Conservation (phyloP, 73 alveolate species). For the Paramecium tetraurelia region DNA sequence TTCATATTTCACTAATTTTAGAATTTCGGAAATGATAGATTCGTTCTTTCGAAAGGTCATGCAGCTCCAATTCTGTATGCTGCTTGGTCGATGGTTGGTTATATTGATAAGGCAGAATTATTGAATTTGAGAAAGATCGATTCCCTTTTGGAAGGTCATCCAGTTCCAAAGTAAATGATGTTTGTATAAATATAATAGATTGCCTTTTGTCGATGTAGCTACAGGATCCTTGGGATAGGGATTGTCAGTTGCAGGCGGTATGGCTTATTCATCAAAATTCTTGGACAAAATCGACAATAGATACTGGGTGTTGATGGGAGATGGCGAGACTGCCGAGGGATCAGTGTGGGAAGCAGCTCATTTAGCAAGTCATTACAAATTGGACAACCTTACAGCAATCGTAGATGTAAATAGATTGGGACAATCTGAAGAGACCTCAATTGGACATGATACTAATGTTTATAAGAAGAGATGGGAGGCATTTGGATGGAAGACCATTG, state of each 20-base stretch:
- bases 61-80: slow-evolving; percentile 85
- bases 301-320: slow-evolving; percentile 71
- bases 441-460: slow-evolving; percentile 67
- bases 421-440: slow-evolving; percentile 69
- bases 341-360: slow-evolving; percentile 82
- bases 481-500: slow-evolving; percentile 73
- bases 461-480: slow-evolving; percentile 75
- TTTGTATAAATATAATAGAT: slow-evolving; percentile 56
- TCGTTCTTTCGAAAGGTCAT: slow-evolving; percentile 79
- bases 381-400: slow-evolving; percentile 73
- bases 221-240: slow-evolving; percentile 87
- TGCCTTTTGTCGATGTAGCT: slow-evolving; percentile 79
- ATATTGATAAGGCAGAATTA: slow-evolving; percentile 58
- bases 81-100: slow-evolving; percentile 81
- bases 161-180: slow-evolving; percentile 65
- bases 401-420: slow-evolving; percentile 83
- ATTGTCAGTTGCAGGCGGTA: slow-evolving; percentile 76
- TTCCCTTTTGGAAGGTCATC: slow-evolving; percentile 80
- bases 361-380: slow-evolving; percentile 74
- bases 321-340: slow-evolving; percentile 81
- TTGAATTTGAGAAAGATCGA: slow-evolving; percentile 68
- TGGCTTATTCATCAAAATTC: slow-evolving; percentile 78
- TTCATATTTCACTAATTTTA: neutral
- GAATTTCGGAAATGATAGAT: slow-evolving; percentile 70
- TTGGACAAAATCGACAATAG: slow-evolving; percentile 61